Conservation (phyloP, 2,329 filamentous ascomycete species). For the Fusarium avenaceum region DNA sequence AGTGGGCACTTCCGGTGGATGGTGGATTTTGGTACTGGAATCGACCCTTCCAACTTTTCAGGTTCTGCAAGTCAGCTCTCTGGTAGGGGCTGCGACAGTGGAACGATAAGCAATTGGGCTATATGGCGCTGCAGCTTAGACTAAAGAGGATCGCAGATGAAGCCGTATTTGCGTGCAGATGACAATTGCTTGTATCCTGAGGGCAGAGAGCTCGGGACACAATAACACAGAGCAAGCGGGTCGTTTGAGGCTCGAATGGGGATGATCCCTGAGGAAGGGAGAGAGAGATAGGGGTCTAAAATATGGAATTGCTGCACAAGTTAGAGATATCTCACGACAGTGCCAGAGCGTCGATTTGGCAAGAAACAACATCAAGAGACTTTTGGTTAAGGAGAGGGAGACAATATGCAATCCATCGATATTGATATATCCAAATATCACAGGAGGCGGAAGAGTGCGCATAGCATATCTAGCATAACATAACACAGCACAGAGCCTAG, state of each 20-base stretch:
- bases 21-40: slow-evolving; percentile 31
- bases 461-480: neutral
- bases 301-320: slow-evolving; percentile 15
- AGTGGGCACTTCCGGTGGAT: slow-evolving; percentile 37
- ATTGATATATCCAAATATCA: slow-evolving; percentile 7
- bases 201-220: slow-evolving; percentile 29
- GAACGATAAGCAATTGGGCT: slow-evolving; percentile 27
- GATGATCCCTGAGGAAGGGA: slow-evolving; percentile 29
- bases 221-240: slow-evolving; percentile 33
- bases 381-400: slow-evolving; percentile 9
- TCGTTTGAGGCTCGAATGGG: slow-evolving; percentile 32
- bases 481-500: neutral
- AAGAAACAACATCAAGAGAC: slow-evolving; percentile 1
- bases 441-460: neutral
- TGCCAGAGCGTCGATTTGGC: slow-evolving; percentile 6
- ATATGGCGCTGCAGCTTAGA: slow-evolving; percentile 23
- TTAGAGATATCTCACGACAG: slow-evolving; percentile 2
- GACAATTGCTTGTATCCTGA: slow-evolving; percentile 28
- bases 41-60: slow-evolving; percentile 31
- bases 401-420: slow-evolving; percentile 25
- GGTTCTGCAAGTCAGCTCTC: slow-evolving; percentile 17
- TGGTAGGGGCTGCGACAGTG: slow-evolving; percentile 30
- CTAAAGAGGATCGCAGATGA: slow-evolving; percentile 16
- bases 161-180: slow-evolving; percentile 19
- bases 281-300: slow-evolving; percentile 29